Conservation (phyloP, 129 eudicot species). For the Mikania micrantha region DNA sequence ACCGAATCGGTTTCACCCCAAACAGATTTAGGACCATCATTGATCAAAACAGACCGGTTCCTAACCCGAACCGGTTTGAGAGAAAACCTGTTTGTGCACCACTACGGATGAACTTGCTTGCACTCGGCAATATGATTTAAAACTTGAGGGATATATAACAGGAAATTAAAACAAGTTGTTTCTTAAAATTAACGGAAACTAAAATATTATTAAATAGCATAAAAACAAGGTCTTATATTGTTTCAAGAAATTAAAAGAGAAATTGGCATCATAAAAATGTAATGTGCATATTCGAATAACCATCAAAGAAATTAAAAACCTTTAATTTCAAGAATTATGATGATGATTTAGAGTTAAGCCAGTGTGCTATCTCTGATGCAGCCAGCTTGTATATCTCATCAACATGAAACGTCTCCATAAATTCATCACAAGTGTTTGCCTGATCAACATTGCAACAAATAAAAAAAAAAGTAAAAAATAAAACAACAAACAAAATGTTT, state of each 20-base stretch:
- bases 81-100: too few species aligned
- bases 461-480: background rate
- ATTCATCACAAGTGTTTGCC: constrained; percentile 34
- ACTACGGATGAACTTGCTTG: too few species aligned
- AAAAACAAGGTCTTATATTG: background rate
- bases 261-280: background rate
- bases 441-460: constrained; percentile 14
- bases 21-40: too few species aligned
- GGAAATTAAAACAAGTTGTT: background rate
- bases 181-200: background rate
- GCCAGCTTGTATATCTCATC: constrained; percentile 69
- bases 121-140: too few species aligned
- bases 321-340: background rate
- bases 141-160: too few species aligned
- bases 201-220: background rate
- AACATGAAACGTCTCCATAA: constrained; percentile 27
- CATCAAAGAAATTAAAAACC: background rate
- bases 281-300: background rate
- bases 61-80: too few species aligned
- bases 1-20: too few species aligned
- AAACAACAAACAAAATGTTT: too few species aligned
- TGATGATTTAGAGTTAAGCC: constrained; percentile 27
- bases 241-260: background rate
- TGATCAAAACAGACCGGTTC: too few species aligned
- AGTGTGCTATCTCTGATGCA: constrained; percentile 55